Base-by-base conservation (phyloP, 805 yeast genomes). In the Candida golubevii region DNA sequence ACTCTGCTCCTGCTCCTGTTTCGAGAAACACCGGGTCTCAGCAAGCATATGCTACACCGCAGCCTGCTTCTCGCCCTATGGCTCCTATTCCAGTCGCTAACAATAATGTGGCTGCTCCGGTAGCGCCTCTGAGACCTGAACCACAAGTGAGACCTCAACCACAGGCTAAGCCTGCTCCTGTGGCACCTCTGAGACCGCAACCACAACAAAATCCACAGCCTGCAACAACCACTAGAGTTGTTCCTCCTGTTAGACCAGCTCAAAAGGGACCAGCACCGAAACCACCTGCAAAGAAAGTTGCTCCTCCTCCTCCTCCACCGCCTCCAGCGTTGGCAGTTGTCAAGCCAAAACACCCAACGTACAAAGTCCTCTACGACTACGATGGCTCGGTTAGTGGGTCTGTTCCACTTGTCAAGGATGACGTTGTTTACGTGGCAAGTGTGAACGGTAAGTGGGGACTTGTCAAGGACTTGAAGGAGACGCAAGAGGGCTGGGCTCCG, bases 401-500 rank as follows among this genome's bases (percentile, higher is more conserved):
- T 8, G 71, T 90, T 47, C 88, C 97, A 7, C 72, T 91, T 33
- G 66, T 74, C 6, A 85, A 84, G 56, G 96, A 86, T 47, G 85
- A 86, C 36, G 70, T 88, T 38, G 81, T 91, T 32, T 80, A 80
- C 49, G 79, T 93, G 30, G 68, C 82, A 3, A 83, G 78, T 58
- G 87, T 84, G 45, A 81, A 83, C 37, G 90, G 87, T 49, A 96
- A 97, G 13, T 93, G 99, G 99, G 91, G 96, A 56, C 73, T 93
- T 46, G 97, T 89, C 8, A 85, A 85, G 61, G 73, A 80, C 30
- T 62, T 83, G 48, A 90, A 85, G 57, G 93, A 86, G 34, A 59
- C 83, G 1, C 77, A 71, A 45, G 93, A 89, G 62, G 99, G 99
- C 6, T 93, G 99, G 99, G 91, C 93, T 10, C 99, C 99, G 11